phyloP scores from a whole-genome alignment of 1,139 yeast genomes.

The Arxiozyma heterogenica region DNA sequence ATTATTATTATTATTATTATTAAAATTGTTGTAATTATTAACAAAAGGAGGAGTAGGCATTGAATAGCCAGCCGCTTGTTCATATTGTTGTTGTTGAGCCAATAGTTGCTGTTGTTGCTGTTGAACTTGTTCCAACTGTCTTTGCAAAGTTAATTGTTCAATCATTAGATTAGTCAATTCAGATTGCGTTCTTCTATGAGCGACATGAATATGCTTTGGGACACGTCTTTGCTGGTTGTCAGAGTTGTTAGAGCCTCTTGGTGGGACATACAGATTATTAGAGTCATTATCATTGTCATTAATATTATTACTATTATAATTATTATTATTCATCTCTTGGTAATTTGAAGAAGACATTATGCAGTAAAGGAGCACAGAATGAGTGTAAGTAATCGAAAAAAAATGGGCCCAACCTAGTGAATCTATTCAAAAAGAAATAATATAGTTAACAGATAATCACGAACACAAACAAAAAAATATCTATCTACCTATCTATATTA shows the following conservation, averaged over 20 bases:
- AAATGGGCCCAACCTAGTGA: no score
- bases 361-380: neutral
- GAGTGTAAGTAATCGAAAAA: neutral
- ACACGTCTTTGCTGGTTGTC: constrained; percentile 23
- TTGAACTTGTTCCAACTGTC: constrained; percentile 83
- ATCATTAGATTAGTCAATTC: constrained; percentile 92
- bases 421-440: no score
- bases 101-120: constrained; percentile 84
- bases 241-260: neutral
- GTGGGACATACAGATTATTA: neutral
- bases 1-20: constrained; percentile 7
- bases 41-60: constrained; percentile 6
- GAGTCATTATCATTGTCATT: neutral
- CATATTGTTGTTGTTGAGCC: constrained; percentile 39
- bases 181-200: constrained; percentile 89
- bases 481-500: neutral
- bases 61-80: constrained; percentile 6
- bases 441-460: no score
- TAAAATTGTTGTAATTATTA: neutral
- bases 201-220: constrained; percentile 64
- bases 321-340: neutral
- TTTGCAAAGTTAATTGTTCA: constrained; percentile 86
- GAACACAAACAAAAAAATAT: no score
- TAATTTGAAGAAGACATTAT: neutral
- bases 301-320: neutral